These are phyloP conservation scores for Lactuca sativa DNA, from an alignment of 129 eudicot genomes.

Conservation along the genomic window DNA sequence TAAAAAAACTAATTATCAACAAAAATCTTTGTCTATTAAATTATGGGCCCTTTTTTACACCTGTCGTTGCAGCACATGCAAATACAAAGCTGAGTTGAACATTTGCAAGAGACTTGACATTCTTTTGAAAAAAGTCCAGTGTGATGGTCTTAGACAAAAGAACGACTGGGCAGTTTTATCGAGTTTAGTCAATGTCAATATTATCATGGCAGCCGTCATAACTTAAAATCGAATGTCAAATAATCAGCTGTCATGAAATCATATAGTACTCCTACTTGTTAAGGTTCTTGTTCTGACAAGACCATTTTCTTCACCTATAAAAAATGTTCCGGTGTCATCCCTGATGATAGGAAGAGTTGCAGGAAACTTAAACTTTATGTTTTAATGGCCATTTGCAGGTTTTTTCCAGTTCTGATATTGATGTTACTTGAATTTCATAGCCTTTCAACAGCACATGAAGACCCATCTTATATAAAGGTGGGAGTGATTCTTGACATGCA, in stretches of 20 bases:
- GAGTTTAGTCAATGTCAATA: neutral
- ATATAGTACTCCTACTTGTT: neutral
- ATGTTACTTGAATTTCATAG: conserved; percentile 11
- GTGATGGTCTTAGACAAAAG: neutral
- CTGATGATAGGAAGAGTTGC: neutral
- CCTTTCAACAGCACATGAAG: neutral
- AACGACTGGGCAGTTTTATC: too few relatives aligned
- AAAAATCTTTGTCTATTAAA: too few relatives aligned
- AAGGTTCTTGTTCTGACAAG: neutral
- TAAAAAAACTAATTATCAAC: too few relatives aligned
- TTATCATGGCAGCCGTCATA: conserved; percentile 3
- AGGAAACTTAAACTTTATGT: neutral
- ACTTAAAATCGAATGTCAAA: neutral
- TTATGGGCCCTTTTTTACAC: too few relatives aligned
- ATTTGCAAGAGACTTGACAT: too few relatives aligned
- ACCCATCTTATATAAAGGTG: conserved; percentile 8
- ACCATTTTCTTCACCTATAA: too few relatives aligned
- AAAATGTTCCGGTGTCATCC: neutral
- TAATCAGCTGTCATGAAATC: neutral
- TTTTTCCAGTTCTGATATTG: conserved; percentile 11
- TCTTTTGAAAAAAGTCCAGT: too few relatives aligned
- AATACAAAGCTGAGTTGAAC: too few relatives aligned
- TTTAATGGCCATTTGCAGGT: conserved; percentile 8
- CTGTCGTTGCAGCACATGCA: too few relatives aligned
- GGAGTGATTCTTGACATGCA: conserved; percentile 42